These are phyloP conservation scores for Taiozyma sp. DNA, from an alignment of 1,139 yeast genomes.

Conservation along the genomic window DNA sequence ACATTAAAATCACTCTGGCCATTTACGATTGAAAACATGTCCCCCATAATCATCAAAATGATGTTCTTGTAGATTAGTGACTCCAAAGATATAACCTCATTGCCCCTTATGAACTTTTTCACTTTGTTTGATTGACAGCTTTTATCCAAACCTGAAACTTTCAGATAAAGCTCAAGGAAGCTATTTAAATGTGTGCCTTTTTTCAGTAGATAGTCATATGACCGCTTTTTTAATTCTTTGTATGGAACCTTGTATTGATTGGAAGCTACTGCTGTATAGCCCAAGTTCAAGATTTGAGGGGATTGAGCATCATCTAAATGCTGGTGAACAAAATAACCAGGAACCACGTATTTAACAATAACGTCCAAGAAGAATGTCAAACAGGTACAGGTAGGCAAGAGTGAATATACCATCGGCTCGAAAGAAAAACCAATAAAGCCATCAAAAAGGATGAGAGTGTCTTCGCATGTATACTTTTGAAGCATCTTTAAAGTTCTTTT, in stretches of 20 bases:
- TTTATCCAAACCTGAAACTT: background rate
- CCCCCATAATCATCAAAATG: conserved; percentile 3
- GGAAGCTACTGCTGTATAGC: conserved; percentile 1
- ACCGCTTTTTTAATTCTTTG: background rate
- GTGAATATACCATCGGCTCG: conserved; percentile 5
- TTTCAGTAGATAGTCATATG: background rate
- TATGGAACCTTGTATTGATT: conserved; percentile 1
- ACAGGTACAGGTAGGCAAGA: conserved; percentile 2
- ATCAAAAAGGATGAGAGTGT: conserved; percentile 8
- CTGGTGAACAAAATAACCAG: background rate
- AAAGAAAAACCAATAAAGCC: conserved; percentile 7
- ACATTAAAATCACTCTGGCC: conserved; percentile 3
- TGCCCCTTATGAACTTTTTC: background rate
- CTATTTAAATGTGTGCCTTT: background rate
- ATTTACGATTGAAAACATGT: conserved; percentile 5
- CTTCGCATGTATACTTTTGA: background rate
- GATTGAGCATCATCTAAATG: background rate
- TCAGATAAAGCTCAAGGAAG: background rate
- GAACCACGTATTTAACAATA: conserved; percentile 3
- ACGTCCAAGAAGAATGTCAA: conserved; percentile 5
- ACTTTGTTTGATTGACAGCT: background rate
- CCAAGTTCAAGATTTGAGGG: background rate
- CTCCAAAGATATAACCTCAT: background rate
- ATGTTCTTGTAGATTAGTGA: conserved; percentile 2
- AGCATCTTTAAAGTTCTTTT: background rate